Percentiles rank a stretch among this genome's conserved stretches.
Conservation (phyloP, 371 early-diverging fungal species). For the Parasitella parasitica region DNA sequence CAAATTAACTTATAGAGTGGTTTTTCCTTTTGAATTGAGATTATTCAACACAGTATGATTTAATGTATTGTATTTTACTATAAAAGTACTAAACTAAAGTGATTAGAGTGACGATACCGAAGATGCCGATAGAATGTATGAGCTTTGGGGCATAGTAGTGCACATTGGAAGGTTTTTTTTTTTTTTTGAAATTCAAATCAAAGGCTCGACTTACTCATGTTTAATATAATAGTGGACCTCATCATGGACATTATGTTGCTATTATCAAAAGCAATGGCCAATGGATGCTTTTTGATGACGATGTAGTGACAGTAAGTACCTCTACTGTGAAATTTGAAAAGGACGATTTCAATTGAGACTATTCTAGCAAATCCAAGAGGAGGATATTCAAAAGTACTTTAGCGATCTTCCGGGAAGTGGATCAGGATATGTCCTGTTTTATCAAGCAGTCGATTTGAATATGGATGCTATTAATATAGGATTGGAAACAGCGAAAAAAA, state of each 20-base stretch:
- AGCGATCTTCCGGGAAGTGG: slow-evolving; percentile 79
- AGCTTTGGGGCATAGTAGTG: slow-evolving; percentile 87
- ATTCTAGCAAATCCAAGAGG: slow-evolving; percentile 66
- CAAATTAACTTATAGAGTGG: slow-evolving; percentile 93
- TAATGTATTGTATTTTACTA: not conserved
- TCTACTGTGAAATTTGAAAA: not conserved
- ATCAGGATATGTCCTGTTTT: slow-evolving; percentile 84
- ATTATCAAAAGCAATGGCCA: slow-evolving; percentile 83
- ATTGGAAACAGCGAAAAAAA: not conserved
- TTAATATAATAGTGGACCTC: slow-evolving; percentile 71
- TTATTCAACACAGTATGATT: slow-evolving; percentile 85
- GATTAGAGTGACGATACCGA: slow-evolving; percentile 83
- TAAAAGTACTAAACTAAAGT: too few relatives aligned
- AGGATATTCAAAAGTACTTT: slow-evolving; percentile 81
- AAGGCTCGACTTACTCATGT: not conserved
- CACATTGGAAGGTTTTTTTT: slow-evolving; percentile 81
- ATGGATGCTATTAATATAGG: slow-evolving; percentile 39
- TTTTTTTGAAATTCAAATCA: not conserved
- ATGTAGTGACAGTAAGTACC: slow-evolving; percentile 73
- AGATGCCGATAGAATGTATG: slow-evolving; percentile 82
- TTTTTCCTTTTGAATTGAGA: slow-evolving; percentile 90
- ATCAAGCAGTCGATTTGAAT: slow-evolving; percentile 60
- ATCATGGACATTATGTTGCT: slow-evolving; percentile 95
- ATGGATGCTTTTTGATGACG: slow-evolving; percentile 97
- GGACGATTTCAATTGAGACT: not conserved